Percentiles rank a stretch among this genome's conserved stretches.
Evolutionary conservation across 1,284 basidiomycete species (phyloP).

Genomic region (Boletellus sp.): DNA sequence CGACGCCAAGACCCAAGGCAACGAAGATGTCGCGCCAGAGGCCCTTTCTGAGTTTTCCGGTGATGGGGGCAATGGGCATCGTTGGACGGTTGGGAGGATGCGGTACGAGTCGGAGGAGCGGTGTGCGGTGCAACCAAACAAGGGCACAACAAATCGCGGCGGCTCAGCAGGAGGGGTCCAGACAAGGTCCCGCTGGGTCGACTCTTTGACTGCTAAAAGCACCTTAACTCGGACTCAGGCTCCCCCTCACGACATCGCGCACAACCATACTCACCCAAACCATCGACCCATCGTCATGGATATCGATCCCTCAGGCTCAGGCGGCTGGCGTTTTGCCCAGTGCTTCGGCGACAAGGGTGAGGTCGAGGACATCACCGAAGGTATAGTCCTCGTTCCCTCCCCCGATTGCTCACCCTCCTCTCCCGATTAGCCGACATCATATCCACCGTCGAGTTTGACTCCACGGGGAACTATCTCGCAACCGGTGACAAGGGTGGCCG

Average conservation of each 20-base stretch:
- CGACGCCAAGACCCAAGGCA: conserved; percentile 68
- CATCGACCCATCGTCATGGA: conserved; percentile 46
- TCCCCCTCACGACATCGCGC: conserved; percentile 9
- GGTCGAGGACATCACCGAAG: conserved; percentile 99
- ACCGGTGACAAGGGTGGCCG: conserved; percentile 99
- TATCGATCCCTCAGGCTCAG: conserved; percentile 79
- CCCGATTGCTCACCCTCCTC: conserved; percentile 29
- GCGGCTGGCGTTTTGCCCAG: conserved; percentile 98
- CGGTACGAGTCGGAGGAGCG: conserved; percentile 29
- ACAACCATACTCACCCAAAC: conserved; percentile 11
- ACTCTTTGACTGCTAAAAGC: conserved; percentile 12
- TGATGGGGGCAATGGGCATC: conserved; percentile 84
- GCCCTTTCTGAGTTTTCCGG: conserved; percentile 84
- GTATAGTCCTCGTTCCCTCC: conserved; percentile 40
- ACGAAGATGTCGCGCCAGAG: conserved; percentile 78
- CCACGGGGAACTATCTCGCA: conserved; percentile 98
- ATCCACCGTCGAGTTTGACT: conserved; percentile 99
- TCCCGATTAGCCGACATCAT: conserved; percentile 86
- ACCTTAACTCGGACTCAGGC: conserved; percentile 9
- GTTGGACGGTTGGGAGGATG: conserved; percentile 7
- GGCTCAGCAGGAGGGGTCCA: conserved; percentile 16
- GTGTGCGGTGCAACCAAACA: conserved; percentile 28
- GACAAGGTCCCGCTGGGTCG: conserved; percentile 17
- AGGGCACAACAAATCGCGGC: conserved; percentile 33
- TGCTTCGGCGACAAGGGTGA: conserved; percentile 99